Conservation (phyloP, 2,329 filamentous ascomycete species). For the Macroventuria anomochaeta region DNA sequence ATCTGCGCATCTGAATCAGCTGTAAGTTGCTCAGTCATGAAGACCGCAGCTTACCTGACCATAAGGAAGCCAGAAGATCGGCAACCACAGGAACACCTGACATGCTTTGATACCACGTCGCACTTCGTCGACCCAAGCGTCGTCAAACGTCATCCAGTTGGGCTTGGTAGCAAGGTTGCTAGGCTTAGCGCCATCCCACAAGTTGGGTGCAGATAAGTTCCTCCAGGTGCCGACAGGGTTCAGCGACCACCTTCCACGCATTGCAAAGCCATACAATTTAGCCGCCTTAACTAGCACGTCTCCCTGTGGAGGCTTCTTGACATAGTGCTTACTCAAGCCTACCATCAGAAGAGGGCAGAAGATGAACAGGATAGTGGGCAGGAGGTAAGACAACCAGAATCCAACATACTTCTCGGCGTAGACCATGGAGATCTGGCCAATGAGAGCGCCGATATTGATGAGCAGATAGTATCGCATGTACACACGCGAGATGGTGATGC, state of each 20-base stretch:
- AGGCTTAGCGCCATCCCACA: slow-evolving; percentile 64
- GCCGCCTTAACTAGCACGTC: slow-evolving; percentile 73
- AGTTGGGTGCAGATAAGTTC: slow-evolving; percentile 52
- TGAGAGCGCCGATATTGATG: slow-evolving; percentile 70
- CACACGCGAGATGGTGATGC: slow-evolving; percentile 68
- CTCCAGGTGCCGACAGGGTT: slow-evolving; percentile 61
- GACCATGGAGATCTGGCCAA: slow-evolving; percentile 70
- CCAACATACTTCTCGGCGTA: slow-evolving; percentile 77
- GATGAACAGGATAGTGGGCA: slow-evolving; percentile 69
- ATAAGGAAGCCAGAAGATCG: slow-evolving; percentile 61
- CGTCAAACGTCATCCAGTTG: slow-evolving; percentile 79
- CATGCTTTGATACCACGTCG: slow-evolving; percentile 32
- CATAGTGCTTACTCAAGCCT: slow-evolving; percentile 34
- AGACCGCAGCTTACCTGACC: slow-evolving; percentile 46
- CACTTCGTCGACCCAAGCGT: slow-evolving; percentile 72
- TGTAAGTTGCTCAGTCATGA: neutral
- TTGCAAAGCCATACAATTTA: slow-evolving; percentile 63
- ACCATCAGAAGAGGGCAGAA: slow-evolving; percentile 64
- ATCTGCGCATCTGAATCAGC: slow-evolving; percentile 52
- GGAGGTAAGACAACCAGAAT: slow-evolving; percentile 72
- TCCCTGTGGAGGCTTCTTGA: slow-evolving; percentile 66
- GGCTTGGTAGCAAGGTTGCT: slow-evolving; percentile 65
- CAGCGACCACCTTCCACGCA: slow-evolving; percentile 66
- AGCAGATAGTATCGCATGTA: slow-evolving; percentile 75
- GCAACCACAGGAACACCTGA: slow-evolving; percentile 58